phyloP scores from a whole-genome alignment of 1,284 basidiomycete genomes.

The Puccinia polysora region DNA sequence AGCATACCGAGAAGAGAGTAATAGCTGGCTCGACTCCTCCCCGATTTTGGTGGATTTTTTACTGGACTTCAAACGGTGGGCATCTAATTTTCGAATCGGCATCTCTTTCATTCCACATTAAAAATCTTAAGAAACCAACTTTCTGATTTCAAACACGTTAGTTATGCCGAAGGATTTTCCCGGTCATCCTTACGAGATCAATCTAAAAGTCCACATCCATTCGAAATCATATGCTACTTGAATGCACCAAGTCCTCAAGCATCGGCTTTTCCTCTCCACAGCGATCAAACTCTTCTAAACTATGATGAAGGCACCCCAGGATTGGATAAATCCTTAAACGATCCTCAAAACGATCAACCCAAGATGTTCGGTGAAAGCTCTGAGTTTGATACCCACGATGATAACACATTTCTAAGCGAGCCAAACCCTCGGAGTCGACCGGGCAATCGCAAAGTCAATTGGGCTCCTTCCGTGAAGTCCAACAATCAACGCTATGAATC shows the following conservation, averaged over 20 bases:
- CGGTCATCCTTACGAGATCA: constrained; percentile 8
- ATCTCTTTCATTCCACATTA: not conserved
- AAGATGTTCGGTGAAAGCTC: not conserved
- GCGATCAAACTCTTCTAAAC: not conserved
- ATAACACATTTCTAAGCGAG: not conserved
- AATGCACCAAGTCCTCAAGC: constrained; percentile 8
- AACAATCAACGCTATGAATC: constrained; percentile 14
- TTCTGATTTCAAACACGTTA: not conserved
- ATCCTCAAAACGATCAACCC: not conserved
- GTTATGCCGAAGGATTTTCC: constrained; percentile 27
- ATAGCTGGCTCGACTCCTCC: constrained; percentile 10
- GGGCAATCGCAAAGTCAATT: constrained; percentile 27
- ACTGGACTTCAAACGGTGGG: constrained; percentile 33
- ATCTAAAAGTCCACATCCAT: constrained; percentile 32
- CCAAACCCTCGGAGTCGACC: not conserved
- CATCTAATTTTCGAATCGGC: not conserved
- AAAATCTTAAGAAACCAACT: not conserved
- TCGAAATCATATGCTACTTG: constrained; percentile 35
- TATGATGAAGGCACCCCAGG: constrained; percentile 2
- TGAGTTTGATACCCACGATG: not conserved
- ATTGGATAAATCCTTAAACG: constrained; percentile 6
- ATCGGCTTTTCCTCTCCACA: not conserved
- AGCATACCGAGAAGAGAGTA: not conserved
- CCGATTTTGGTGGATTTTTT: constrained; percentile 27
- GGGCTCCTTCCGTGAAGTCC: constrained; percentile 37